Evolutionary conservation across 2,329 filamentous ascomycete species (phyloP).

Genomic region (Fusarium pseudograminearum): DNA sequence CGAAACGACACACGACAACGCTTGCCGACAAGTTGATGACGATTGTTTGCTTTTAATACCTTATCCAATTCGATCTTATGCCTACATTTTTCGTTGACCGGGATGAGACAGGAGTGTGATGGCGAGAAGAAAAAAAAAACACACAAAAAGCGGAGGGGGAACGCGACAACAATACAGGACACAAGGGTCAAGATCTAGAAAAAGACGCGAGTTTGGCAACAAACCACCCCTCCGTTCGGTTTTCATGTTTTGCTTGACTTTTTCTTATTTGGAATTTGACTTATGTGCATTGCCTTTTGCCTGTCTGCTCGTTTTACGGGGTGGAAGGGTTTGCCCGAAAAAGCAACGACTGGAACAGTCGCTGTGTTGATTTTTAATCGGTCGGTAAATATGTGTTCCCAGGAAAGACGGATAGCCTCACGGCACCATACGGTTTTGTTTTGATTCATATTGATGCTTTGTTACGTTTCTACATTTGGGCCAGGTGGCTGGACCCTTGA

Average conservation of each 20-base stretch:
- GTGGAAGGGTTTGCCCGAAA: constrained; percentile 31
- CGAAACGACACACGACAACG: constrained; percentile 29
- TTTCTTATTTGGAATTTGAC: constrained; percentile 26
- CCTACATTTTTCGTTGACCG: constrained; percentile 34
- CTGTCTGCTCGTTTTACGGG: constrained; percentile 27
- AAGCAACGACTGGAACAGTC: constrained; percentile 33
- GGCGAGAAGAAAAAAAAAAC: constrained; percentile 15
- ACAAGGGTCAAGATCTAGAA: constrained; percentile 42
- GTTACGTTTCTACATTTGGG: constrained; percentile 35
- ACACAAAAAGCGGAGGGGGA: constrained; percentile 27
- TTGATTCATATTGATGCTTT: constrained; percentile 42
- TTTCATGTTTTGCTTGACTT: constrained; percentile 32
- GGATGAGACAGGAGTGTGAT: constrained; percentile 39
- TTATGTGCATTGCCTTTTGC: constrained; percentile 24
- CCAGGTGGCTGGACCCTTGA: constrained; percentile 9
- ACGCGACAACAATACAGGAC: constrained; percentile 41
- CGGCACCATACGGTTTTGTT: constrained; percentile 51
- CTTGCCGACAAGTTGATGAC: constrained; percentile 36
- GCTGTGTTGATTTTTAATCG: constrained; percentile 45
- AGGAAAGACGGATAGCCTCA: constrained; percentile 57
- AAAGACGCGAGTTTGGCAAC: constrained; percentile 51
- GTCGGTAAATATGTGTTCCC: constrained; percentile 47
- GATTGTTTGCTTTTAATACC: constrained; percentile 40
- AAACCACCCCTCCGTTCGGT: constrained; percentile 43
- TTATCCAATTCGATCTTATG: constrained; percentile 29